Conservation (phyloP, 805 yeast species). For the Candida adriatica region DNA sequence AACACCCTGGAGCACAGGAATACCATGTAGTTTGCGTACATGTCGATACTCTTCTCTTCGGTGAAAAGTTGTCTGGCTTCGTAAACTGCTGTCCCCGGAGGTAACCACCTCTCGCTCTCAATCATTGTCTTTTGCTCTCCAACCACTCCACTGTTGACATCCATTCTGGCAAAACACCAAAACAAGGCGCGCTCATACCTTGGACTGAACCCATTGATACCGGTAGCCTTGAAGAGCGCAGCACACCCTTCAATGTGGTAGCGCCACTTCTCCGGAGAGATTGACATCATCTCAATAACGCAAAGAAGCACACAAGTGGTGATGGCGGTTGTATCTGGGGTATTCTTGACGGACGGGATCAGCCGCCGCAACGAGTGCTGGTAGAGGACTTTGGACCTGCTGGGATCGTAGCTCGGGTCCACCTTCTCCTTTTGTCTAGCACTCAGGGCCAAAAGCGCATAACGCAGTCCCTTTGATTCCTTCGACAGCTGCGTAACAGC, state of each 20-base stretch:
- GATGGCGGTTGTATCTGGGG: slow-evolving; percentile 24
- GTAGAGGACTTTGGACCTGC: slow-evolving; percentile 26
- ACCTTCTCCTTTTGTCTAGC: slow-evolving; percentile 28
- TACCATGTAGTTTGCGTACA: slow-evolving; percentile 36
- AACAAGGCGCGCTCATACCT: slow-evolving; percentile 32
- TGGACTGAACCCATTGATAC: slow-evolving; percentile 31
- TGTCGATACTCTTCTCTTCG: slow-evolving; percentile 23
- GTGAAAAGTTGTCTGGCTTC: slow-evolving; percentile 23
- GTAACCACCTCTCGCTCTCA: slow-evolving; percentile 30
- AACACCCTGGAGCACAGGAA: slow-evolving; percentile 32
- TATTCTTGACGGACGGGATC: slow-evolving; percentile 30
- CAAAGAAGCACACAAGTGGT: slow-evolving; percentile 35
- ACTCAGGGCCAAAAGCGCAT: slow-evolving; percentile 28
- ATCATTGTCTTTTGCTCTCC: slow-evolving; percentile 32
- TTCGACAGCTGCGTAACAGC: slow-evolving; percentile 32
- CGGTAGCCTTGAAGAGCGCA: slow-evolving; percentile 30
- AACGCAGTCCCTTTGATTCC: slow-evolving; percentile 26
- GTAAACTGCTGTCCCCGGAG: slow-evolving; percentile 17
- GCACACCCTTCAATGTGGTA: slow-evolving; percentile 34
- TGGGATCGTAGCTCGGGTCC: slow-evolving; percentile 20
- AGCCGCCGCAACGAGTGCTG: slow-evolving; percentile 27
- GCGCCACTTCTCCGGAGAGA: slow-evolving; percentile 32
- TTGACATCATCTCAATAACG: slow-evolving; percentile 36
- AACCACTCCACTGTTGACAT: slow-evolving; percentile 30
- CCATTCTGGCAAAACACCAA: slow-evolving; percentile 39